Base-by-base conservation (phyloP, 2,329 filamentous ascomycete species). In the Nemania serpens region DNA sequence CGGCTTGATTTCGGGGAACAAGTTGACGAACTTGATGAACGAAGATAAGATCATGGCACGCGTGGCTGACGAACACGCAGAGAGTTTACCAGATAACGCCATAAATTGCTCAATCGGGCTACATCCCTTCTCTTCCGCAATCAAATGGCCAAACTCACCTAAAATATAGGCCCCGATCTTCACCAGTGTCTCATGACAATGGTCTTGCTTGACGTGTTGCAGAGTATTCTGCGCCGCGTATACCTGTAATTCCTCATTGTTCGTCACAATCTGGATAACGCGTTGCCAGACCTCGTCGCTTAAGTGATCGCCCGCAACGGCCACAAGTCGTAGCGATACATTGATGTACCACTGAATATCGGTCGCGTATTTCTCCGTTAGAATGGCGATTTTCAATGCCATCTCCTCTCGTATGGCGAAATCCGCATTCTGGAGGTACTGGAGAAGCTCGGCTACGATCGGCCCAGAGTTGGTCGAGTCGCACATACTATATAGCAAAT, bases 321-420 rank as follows among this genome's bases (percentile, higher is more conserved):
- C 93, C 61, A 99, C 93, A 54, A 99, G 84, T 58, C 94, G 88
- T 67, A 99, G 82, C 11, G 95, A 97, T 68, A 98, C 97, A 74
- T 99, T 94, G 64, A 99, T 96, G 75, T 99, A 99, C 95, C 95
- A 99, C 79, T 98, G 94, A 18, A 97, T 91, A 72, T 99, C 95
- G 0, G 93, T 97, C 22, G 95, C 95, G 74, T 99, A 99, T 74
- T 98, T 98, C 75, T 99, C 95, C 0, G 96, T 98, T 66, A 99
- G 77, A 71, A 99, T 99, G 54, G 95, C 95, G 76, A 99, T 97
- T 79, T 99, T 99, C 65, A 99, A 82, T 3, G 98, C 95, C 95
- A 99, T 99, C 76, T 99, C 95, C 78, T 99, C 96, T 65, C 96
- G 88, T 70, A 99, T 97, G 5, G 94, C 94, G 75, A 97, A 99